Evolutionary conservation across 495 filamentous ascomycete genomes (phyloP), one percentile per base, ranked within the genome.

Genomic region (Friedmanniomyces simplex): DNA sequence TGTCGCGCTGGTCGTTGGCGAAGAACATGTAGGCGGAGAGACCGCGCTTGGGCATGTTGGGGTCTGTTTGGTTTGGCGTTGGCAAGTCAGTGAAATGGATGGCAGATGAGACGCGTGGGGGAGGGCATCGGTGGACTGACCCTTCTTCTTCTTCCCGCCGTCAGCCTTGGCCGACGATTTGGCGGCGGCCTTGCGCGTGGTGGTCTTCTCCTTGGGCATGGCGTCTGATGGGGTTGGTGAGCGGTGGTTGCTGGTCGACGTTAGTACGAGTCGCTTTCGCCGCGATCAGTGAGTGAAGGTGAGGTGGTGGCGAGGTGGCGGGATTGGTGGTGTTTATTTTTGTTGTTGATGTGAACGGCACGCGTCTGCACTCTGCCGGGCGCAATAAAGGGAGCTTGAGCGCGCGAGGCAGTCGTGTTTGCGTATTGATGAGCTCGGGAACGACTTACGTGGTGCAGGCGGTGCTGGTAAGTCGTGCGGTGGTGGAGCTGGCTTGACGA

Each of bases 1-100:
- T 95, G 65, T 97, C 93, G 64, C 93, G 90, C 73, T 96, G 87
- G 71, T 97, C 94, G 67, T 97, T 97, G 80, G 93, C 93, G 71
- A 99, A 99, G 83, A 97, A 99, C 93, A 99, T 99, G 82, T 99
- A 99, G 51, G 94, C 93, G 21, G 93, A 99, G 49, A 99, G 87
- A 75, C 90, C 94, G 75, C 93, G 88, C 87, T 97, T 99, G 69
- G 93, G 93, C 48, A 91, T 91, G 72, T 97, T 96, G 74, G 93
- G 93, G 73, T 98, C 93, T 97, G 62, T n/a, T n/a, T n/a, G n/a
- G n/a, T n/a, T n/a, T n/a, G n/a, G n/a, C 1, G 20, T 4, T 22
- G 42, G 28, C 28, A 32, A 50, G 52, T 56, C 39, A 53, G 55
- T 34, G 26, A 53, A 60, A 55, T 34, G 28, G 50, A 39, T 47